A percentile compares a stretch with the other conserved stretches of the same genome.
Evolutionary conservation across 1,284 basidiomycete species (phyloP).

Genomic region (Megacollybia platyphylla): DNA sequence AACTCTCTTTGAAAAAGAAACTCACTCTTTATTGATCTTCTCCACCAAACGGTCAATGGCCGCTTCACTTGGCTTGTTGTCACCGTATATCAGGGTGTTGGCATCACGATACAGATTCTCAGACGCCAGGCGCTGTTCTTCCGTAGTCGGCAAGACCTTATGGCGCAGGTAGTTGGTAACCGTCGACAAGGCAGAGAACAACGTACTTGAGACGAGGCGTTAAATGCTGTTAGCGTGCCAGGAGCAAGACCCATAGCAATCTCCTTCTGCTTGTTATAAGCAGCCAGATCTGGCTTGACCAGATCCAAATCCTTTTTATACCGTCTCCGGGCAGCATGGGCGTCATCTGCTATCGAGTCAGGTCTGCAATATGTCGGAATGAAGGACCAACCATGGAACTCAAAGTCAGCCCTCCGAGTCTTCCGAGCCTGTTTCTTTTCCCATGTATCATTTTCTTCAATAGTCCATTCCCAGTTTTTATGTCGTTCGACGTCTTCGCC

Average conservation of each 20-base stretch:
- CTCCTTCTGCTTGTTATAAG: constrained; percentile 83
- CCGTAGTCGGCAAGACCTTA: constrained; percentile 38
- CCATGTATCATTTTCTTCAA: constrained; percentile 93
- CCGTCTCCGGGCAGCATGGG: constrained; percentile 74
- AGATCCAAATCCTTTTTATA: constrained; percentile 87
- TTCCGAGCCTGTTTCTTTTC: constrained; percentile 77
- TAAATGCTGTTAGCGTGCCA: constrained; percentile 46
- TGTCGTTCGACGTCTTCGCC: constrained; percentile 71
- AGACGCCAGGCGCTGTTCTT: constrained; percentile 55
- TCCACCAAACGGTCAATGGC: constrained; percentile 86
- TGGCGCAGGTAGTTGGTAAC: constrained; percentile 3
- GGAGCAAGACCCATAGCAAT: constrained; percentile 63
- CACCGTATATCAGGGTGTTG: constrained; percentile 84
- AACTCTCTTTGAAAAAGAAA: background rate
- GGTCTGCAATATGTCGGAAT: constrained; percentile 3
- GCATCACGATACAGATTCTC: constrained; percentile 84
- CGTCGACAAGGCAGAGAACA: background rate
- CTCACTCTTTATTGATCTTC: constrained; percentile 87
- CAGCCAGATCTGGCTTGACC: constrained; percentile 77
- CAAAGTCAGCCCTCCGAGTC: constrained; percentile 64
- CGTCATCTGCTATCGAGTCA: constrained; percentile 51
- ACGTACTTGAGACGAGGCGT: constrained; percentile 29
- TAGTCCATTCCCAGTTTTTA: constrained; percentile 89
- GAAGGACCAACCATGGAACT: constrained; percentile 54
- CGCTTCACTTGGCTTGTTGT: constrained; percentile 88